Evolutionary conservation across 2,329 filamentous ascomycete species (phyloP).

Genomic region (Coleophoma eucalyptorum): DNA sequence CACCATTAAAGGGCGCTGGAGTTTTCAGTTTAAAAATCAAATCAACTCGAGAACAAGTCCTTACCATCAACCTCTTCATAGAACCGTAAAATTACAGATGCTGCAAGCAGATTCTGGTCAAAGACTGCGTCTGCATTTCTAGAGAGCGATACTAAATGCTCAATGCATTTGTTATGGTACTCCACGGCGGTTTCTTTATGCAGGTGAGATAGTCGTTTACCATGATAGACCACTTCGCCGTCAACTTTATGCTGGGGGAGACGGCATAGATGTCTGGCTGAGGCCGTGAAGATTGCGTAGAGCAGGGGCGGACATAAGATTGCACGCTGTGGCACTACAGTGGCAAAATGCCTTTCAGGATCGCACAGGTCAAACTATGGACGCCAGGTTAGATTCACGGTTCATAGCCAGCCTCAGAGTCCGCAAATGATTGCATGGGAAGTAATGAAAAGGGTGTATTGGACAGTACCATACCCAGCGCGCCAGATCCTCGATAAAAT

Average conservation of each 20-base stretch:
- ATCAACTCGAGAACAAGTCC: background rate
- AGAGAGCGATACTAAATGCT: slow-evolving; percentile 33
- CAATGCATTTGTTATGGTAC: slow-evolving; percentile 37
- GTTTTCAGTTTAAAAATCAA: background rate
- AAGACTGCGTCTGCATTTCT: slow-evolving; percentile 30
- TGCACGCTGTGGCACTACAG: slow-evolving; percentile 36
- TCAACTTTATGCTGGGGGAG: slow-evolving; percentile 19
- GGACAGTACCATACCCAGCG: background rate
- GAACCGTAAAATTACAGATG: slow-evolving; percentile 31
- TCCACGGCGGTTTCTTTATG: slow-evolving; percentile 11
- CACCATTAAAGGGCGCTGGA: slow-evolving; percentile 15
- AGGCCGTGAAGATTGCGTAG: slow-evolving; percentile 27
- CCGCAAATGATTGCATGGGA: background rate
- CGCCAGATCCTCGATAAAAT: background rate
- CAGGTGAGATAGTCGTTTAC: slow-evolving; percentile 22
- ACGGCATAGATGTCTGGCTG: slow-evolving; percentile 32
- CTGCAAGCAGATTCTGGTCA: slow-evolving; percentile 34
- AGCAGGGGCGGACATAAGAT: slow-evolving; percentile 33
- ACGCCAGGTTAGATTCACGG: background rate
- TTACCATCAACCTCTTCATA: slow-evolving; percentile 37
- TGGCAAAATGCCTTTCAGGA: slow-evolving; percentile 33
- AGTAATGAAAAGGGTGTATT: background rate
- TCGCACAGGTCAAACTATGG: slow-evolving; percentile 38
- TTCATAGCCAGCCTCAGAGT: background rate
- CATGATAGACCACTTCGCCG: slow-evolving; percentile 18